Evolutionary conservation across 768 basidiomycete genomes (phyloP), one percentile per base, ranked within the genome.

Genomic region (Agaricus sinodeliciosus): DNA sequence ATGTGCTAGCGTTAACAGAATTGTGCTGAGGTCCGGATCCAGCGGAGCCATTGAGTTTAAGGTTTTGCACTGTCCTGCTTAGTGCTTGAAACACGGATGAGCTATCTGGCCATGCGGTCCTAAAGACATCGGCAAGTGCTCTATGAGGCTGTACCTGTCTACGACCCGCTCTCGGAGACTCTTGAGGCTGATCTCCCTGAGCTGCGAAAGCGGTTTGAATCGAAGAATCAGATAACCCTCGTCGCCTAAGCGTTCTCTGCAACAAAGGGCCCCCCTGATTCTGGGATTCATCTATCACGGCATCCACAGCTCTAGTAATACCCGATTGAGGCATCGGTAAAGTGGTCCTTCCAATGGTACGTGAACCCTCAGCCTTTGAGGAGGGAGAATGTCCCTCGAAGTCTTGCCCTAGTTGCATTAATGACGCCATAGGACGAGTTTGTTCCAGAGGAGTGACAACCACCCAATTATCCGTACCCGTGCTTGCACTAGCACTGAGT

Each of bases 161-260:
- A 12, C 26, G 22, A 27, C 25, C 48, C 27, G 71, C 68, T 2
- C 25, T 40, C n/a, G 8, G 36, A 11, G 26, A 7, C 13, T 41
- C 51, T 9, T 53, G 51, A 9, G 15, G 15, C 3, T 25, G 36
- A n/a, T 72, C 73, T 4, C 66, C 72, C 44, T 87, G 79, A 50
- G 69, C 74, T 55, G 82, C 70, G 68, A 89, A 95, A 0, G 90
- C 90, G 3, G 90, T 87, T 56, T 84, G 89, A 55, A 97, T 93
- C 1, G 91, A 94, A 0, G 93, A 94, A 65, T 97, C 95, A 1
- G 90, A 92, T 46, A 96, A 67, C 2, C 93, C 92, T 49, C 94
- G 79, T 26, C 86, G 78, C 36, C 82, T 80, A 6, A 94, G 71
- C 15, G 84, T 81, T 18, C 82, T 81, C 44, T 86, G 76, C 22